Conservation (phyloP, 2,329 filamentous ascomycete genomes). For the Cytospora schulzeri region DNA sequence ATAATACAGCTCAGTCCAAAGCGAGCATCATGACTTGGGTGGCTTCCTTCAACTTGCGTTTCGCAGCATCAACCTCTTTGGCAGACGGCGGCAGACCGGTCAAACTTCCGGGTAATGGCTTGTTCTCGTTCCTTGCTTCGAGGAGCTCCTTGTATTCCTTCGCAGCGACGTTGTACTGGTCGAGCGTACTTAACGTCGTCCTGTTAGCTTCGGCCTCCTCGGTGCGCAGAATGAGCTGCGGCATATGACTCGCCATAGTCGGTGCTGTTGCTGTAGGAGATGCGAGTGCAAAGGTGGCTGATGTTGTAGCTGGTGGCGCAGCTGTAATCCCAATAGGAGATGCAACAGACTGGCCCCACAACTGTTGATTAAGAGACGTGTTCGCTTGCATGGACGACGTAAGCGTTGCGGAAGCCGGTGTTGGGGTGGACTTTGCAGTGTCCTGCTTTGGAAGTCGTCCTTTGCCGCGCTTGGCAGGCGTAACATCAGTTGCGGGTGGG, state of each 20-base stretch:
- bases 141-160: constrained; percentile 17
- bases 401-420: not conserved
- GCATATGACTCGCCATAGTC: not conserved
- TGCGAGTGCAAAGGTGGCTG: not conserved
- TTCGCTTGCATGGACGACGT: not conserved
- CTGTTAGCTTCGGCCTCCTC: constrained; percentile 25
- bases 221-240: constrained; percentile 6
- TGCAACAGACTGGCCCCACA: not conserved
- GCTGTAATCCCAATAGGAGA: not conserved
- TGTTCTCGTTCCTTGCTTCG: constrained; percentile 20
- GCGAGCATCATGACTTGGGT: constrained; percentile 21
- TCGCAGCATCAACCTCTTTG: constrained; percentile 19
- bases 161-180: constrained; percentile 21
- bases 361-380: not conserved
- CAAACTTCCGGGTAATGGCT: constrained; percentile 18
- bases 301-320: not conserved
- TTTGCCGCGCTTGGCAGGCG: not conserved
- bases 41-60: constrained; percentile 21
- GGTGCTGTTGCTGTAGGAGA: not conserved
- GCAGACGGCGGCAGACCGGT: constrained; percentile 22
- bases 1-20: constrained; percentile 4
- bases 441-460: not conserved
- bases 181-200: constrained; percentile 12
- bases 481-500: no score
- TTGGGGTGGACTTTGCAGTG: not conserved